These are phyloP conservation scores for Lagenaria siceraria DNA, from an alignment of 306 rosid genomes.

Conservation along the genomic window DNA sequence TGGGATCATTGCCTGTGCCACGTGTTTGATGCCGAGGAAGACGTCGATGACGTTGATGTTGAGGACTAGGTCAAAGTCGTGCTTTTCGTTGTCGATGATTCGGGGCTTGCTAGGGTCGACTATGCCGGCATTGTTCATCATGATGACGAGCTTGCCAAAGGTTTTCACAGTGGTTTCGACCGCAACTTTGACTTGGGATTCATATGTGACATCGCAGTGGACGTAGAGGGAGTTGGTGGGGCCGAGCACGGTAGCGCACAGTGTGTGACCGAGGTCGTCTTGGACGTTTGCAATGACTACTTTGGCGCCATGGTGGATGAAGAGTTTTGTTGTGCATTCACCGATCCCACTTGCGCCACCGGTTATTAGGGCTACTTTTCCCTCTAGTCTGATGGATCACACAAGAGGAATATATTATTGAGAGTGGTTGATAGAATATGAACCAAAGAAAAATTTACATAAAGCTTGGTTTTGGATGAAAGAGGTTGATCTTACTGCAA, in stretches of 20 bases:
- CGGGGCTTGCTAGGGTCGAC: conserved; percentile 21
- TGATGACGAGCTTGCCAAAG: conserved; percentile 55
- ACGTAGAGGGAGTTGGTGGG: conserved; percentile 20
- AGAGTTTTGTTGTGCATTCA: conserved; percentile 40
- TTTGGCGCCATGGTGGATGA: conserved; percentile 47
- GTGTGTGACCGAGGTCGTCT: conserved; percentile 42
- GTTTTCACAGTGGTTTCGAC: conserved; percentile 23
- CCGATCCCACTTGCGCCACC: conserved; percentile 92
- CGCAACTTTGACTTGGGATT: conserved; percentile 39
- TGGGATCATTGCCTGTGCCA: conserved; percentile 47
- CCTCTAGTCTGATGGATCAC: conserved; percentile 32
- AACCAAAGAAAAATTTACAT: too few relatives aligned
- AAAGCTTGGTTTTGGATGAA: too few relatives aligned
- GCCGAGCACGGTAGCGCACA: conserved; percentile 21
- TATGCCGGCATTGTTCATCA: conserved; percentile 79
- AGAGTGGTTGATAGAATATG: too few relatives aligned
- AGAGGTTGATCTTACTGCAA: too few relatives aligned
- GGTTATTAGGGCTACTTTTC: conserved; percentile 66
- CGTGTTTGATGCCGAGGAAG: conserved; percentile 65
- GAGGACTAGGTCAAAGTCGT: conserved; percentile 56
- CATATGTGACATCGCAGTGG: conserved; percentile 65
- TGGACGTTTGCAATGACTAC: conserved; percentile 61
- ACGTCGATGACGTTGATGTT: conserved; percentile 44
- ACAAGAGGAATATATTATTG: too few relatives aligned
- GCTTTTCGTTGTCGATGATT: conserved; percentile 42